Conservation (phyloP, 345 rosid species). For the Eucalyptus pauciflora region DNA sequence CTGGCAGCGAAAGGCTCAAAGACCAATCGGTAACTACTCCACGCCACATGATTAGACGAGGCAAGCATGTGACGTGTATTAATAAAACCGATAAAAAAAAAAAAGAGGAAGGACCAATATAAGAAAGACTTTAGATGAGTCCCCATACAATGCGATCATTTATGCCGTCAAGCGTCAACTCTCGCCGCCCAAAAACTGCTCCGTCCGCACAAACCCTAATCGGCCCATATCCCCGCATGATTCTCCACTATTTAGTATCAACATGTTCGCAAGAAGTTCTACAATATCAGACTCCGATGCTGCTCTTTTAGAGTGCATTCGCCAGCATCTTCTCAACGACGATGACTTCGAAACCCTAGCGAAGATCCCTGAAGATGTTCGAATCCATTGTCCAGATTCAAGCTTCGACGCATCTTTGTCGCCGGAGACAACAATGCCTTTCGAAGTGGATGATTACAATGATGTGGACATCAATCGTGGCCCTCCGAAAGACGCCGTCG, state of each 20-base stretch:
- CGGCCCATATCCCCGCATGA: background rate
- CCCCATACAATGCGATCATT: background rate
- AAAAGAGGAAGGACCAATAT: background rate
- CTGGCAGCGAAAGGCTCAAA: background rate
- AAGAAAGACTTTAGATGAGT: background rate
- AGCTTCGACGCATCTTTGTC: background rate
- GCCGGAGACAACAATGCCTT: background rate
- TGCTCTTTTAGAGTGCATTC: background rate
- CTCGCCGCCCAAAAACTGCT: background rate
- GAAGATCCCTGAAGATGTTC: background rate
- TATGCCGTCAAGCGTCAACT: background rate
- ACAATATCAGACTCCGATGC: background rate
- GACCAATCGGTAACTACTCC: background rate
- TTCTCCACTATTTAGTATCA: background rate
- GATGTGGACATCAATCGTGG: background rate
- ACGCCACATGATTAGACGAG: background rate
- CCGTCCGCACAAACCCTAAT: background rate
- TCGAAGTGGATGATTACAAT: background rate
- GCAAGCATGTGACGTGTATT: background rate
- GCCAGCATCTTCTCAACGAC: background rate
- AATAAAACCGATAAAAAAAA: background rate
- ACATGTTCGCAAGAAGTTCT: background rate
- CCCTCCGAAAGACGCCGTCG: background rate
- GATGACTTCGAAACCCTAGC: background rate
- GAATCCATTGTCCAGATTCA: background rate